These are phyloP conservation scores for Monilinia laxa DNA, from an alignment of 2,329 filamentous ascomycete genomes.

Conservation along the genomic window DNA sequence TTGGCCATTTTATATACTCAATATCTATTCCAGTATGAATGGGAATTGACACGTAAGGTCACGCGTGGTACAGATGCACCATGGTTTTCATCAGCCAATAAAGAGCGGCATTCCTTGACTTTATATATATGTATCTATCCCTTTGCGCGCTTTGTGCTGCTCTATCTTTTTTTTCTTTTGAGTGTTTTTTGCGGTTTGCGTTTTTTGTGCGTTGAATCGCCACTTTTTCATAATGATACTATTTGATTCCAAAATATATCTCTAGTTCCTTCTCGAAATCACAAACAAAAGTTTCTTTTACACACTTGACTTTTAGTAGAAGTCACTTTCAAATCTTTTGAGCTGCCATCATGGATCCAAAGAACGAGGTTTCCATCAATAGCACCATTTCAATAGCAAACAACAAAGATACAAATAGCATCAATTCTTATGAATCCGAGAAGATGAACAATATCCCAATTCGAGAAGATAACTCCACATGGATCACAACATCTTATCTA, in stretches of 20 bases:
- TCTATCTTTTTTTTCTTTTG: not conserved
- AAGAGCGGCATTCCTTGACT: not conserved
- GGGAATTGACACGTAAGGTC: no score
- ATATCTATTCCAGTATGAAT: no score
- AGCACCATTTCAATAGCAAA: not conserved
- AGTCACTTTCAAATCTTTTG: not conserved
- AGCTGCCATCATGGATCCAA: not conserved
- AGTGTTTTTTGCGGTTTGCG: slow-evolving; percentile 15
- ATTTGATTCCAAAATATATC: not conserved
- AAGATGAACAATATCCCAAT: slow-evolving; percentile 18
- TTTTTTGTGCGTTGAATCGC: slow-evolving; percentile 16
- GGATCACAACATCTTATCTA: slow-evolving; percentile 49
- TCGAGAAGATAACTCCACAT: not conserved
- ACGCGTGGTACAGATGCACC: no score
- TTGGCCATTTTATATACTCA: no score
- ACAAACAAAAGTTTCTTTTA: not conserved
- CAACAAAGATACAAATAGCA: not conserved
- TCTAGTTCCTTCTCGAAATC: slow-evolving; percentile 2
- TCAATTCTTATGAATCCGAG: slow-evolving; percentile 5
- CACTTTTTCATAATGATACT: not conserved
- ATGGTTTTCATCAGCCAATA: not conserved
- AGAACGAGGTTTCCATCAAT: not conserved
- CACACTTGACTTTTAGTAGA: slow-evolving; percentile 4
- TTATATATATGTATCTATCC: not conserved
- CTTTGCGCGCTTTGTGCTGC: slow-evolving; percentile 14